A percentile compares a stretch with the other conserved stretches of the same genome.
Conservation (phyloP, 2,329 filamentous ascomycete genomes). For the Microascus cirrosus region DNA sequence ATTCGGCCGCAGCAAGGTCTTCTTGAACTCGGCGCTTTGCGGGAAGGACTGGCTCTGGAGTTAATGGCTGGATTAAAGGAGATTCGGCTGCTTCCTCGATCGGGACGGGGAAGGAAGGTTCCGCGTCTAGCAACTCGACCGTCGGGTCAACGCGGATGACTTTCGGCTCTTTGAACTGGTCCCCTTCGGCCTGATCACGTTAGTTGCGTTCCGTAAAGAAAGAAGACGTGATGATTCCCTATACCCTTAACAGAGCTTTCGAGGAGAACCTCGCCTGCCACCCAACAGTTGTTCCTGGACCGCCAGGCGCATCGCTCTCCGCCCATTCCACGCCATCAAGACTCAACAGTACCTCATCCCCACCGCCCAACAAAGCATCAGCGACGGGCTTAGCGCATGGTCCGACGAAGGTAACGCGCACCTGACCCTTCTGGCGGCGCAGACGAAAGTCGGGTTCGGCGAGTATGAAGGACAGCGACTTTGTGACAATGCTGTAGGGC, state of each 20-base stretch:
- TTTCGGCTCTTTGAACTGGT: slow-evolving; percentile 33
- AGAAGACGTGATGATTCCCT: not conserved
- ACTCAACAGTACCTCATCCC: slow-evolving; percentile 61
- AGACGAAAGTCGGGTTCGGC: slow-evolving; percentile 77
- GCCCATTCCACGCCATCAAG: slow-evolving; percentile 60
- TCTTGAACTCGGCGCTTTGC: not conserved
- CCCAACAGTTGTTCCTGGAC: slow-evolving; percentile 39
- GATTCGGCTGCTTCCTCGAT: slow-evolving; percentile 7
- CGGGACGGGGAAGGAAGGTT: not conserved
- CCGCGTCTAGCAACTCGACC: slow-evolving; percentile 9
- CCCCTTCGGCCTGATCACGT: slow-evolving; percentile 13
- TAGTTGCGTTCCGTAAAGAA: not conserved
- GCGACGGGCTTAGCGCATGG: slow-evolving; percentile 59
- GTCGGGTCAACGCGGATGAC: slow-evolving; percentile 38
- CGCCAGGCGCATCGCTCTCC: slow-evolving; percentile 33
- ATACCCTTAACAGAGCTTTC: slow-evolving; percentile 35
- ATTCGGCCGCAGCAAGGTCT: slow-evolving; percentile 34
- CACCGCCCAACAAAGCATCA: slow-evolving; percentile 59
- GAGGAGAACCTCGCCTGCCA: slow-evolving; percentile 48
- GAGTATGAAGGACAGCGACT: slow-evolving; percentile 66
- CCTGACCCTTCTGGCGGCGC: slow-evolving; percentile 65
- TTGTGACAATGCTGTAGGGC: slow-evolving; percentile 75
- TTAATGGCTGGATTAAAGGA: slow-evolving; percentile 1
- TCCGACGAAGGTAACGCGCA: slow-evolving; percentile 66
- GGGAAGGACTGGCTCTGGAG: not conserved